Evolutionary conservation across 345 rosid genomes (phyloP).

Genomic region (Dipteronia dyeriana): DNA sequence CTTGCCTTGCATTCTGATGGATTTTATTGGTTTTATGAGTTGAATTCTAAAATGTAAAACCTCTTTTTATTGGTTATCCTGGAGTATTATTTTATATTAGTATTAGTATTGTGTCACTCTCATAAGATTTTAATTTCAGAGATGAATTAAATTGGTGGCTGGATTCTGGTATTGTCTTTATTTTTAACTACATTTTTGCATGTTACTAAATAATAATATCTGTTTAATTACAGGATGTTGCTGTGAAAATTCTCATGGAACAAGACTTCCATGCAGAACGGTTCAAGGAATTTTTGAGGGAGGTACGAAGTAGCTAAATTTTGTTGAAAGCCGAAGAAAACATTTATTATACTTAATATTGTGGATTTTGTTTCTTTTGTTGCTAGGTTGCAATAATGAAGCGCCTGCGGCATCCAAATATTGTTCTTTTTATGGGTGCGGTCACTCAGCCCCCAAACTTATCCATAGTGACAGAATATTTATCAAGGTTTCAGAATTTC

Average conservation of each 20-base stretch:
- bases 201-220: not conserved
- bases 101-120: not conserved
- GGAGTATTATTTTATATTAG: not conserved
- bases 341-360: conserved; percentile 11
- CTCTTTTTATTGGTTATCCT: not conserved
- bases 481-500: conserved; percentile 69
- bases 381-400: conserved; percentile 96
- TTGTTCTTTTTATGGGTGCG: conserved; percentile 99
- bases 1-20: not conserved
- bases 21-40: not conserved
- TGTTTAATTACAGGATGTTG: conserved; percentile 79
- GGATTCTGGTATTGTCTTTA: not conserved
- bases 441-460: conserved; percentile 96
- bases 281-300: conserved; percentile 89
- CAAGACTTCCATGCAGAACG: conserved; percentile 93
- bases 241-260: conserved; percentile 99
- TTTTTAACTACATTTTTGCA: not conserved
- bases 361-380: conserved; percentile 22
- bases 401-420: conserved; percentile 96
- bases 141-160: not conserved
- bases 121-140: not conserved
- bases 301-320: conserved; percentile 48
- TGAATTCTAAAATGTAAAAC: not conserved
- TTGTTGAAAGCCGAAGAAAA: conserved; percentile 3
- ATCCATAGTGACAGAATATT: conserved; percentile 97